Base-by-base conservation (phyloP, 2,329 filamentous ascomycete genomes). In the Fusarium stilboides region DNA sequence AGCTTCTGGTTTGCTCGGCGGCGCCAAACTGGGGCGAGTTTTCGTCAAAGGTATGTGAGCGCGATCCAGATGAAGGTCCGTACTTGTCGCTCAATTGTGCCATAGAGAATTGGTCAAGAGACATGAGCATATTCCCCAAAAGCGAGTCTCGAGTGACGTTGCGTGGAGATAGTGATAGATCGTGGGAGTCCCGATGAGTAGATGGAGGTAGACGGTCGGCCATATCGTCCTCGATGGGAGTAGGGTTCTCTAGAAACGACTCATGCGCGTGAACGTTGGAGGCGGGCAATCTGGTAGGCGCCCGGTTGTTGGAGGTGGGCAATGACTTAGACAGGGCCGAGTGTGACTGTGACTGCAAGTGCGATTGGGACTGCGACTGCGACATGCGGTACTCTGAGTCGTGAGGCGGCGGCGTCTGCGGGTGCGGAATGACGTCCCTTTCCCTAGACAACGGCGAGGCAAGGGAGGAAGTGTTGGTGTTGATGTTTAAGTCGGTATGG, bases 41-140 rank as follows among this genome's bases (percentile, higher is more conserved):
- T 59, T 74, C 69, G 70, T 77, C 72, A 53, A 72, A 75, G 63
- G 74, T 68, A 73, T 75, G 75, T 68, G 68, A 64, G 43, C 65
- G 65, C 33, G 72, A 69, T 63, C 57, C 72, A 60, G 69, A 58
- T 50, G 61, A 56, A 42, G 69, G 57, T 39, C 66, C 69, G 68
- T 70, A 75, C 46, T 71, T 75, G 57, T 74, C 73, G 44, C 70
- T 62, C 65, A 68, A 44, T 71, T 86, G 83, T 44, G 80, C 84
- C 72, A 88, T 85, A 40, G 88, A 91, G 76, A 95, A 89, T 79
- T 95, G 92, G 80, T 97, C 95, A 69, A 99, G 90, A 40, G 94
- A 97, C 70, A 96, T 85, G 64, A 98, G 89, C 91, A 99, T 96
- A 80, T 98, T 97, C 80, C 96, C 92, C 62, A 99, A 94, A 71